Percentiles rank a stretch among this genome's conserved stretches.
phyloP scores from a whole-genome alignment of 345 rosid genomes.

The Euphorbia tirucalli region DNA sequence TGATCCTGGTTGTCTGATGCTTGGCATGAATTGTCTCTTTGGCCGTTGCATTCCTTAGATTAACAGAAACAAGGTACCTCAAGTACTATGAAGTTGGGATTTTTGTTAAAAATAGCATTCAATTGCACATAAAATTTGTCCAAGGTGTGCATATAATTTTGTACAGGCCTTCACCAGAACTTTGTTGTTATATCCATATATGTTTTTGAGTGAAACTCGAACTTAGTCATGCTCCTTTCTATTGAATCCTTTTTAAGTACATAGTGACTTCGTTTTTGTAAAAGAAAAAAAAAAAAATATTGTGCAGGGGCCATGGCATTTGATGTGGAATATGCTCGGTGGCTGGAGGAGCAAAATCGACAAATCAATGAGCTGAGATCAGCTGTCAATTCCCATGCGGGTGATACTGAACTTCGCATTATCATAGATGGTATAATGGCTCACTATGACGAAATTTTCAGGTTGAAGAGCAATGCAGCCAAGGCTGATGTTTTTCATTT shows the following conservation, averaged over 20 bases:
- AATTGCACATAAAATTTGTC: background rate
- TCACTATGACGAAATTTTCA: slow-evolving; percentile 91
- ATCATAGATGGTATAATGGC: slow-evolving; percentile 81
- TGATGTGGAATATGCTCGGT: slow-evolving; percentile 89
- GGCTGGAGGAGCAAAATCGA: slow-evolving; percentile 87
- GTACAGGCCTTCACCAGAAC: background rate
- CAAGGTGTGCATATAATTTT: background rate
- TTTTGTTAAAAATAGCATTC: no score
- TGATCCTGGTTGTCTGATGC: no score
- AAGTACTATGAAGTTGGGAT: no score
- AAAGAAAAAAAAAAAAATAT: background rate
- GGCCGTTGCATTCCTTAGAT: no score
- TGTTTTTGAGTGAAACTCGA: background rate
- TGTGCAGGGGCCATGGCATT: slow-evolving; percentile 93
- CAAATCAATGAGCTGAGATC: slow-evolving; percentile 89
- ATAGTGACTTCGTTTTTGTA: no score
- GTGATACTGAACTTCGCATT: slow-evolving; percentile 87
- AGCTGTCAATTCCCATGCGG: slow-evolving; percentile 92
- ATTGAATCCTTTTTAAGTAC: no score
- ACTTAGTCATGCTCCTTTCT: background rate
- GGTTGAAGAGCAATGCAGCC: slow-evolving; percentile 92
- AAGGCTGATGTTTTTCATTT: slow-evolving; percentile 96
- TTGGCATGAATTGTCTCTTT: no score
- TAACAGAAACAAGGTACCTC: no score
- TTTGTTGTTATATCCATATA: background rate